Conservation (phyloP, 2,329 filamentous ascomycete species). For the Lachnellula suecica region DNA sequence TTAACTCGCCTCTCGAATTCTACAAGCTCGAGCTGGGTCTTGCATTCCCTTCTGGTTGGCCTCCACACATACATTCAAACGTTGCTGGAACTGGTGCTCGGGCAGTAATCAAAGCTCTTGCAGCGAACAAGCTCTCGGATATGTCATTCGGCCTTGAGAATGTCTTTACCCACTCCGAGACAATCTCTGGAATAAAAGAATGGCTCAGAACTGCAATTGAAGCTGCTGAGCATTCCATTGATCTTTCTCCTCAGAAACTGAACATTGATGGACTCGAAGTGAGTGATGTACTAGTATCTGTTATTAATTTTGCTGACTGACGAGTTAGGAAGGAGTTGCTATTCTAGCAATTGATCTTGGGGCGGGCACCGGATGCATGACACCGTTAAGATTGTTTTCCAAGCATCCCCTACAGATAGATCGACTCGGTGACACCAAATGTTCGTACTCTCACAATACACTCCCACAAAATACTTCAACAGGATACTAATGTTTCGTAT, state of each 20-base stretch:
- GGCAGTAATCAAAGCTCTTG: slow-evolving; percentile 7
- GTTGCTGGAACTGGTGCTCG: slow-evolving; percentile 11
- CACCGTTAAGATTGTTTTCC: slow-evolving; percentile 4
- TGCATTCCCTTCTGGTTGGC: slow-evolving; percentile 19
- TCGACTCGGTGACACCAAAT: slow-evolving; percentile 5
- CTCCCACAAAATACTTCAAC: neutral
- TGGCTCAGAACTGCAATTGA: slow-evolving; percentile 8
- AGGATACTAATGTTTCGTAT: neutral
- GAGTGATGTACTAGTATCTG: no score
- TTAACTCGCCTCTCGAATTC: neutral
- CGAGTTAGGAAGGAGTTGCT: slow-evolving; percentile 8
- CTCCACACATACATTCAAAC: slow-evolving; percentile 7
- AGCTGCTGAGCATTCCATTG: neutral
- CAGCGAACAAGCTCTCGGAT: slow-evolving; percentile 1
- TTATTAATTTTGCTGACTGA: neutral
- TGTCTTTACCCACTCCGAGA: slow-evolving; percentile 18
- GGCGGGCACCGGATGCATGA: slow-evolving; percentile 15
- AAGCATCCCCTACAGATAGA: slow-evolving; percentile 13
- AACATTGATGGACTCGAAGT: slow-evolving; percentile 8
- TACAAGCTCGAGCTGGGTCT: slow-evolving; percentile 11
- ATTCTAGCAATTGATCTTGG: slow-evolving; percentile 14
- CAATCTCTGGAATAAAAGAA: slow-evolving; percentile 13
- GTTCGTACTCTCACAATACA: neutral
- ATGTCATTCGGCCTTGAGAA: slow-evolving; percentile 13
- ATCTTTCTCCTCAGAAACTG: neutral